A percentile compares a stretch with the other conserved stretches of the same genome.
Evolutionary conservation across 768 basidiomycete species (phyloP).

Genomic region (Mycena floridula): DNA sequence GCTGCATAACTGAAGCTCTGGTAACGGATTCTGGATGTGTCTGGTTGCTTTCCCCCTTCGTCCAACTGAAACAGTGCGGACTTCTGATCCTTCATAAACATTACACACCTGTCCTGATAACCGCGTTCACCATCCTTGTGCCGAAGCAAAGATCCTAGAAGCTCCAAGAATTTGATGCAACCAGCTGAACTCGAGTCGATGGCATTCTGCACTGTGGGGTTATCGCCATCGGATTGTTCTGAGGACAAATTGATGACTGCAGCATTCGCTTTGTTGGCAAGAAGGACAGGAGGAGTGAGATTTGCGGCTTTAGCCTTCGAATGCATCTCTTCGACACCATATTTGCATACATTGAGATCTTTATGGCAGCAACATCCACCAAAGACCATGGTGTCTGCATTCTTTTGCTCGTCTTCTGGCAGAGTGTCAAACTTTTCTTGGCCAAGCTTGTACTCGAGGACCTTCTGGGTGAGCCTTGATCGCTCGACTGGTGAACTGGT

Average conservation of each 20-base stretch:
- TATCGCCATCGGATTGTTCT: constrained; percentile 4
- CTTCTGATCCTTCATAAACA: constrained; percentile 10
- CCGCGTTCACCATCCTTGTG: constrained; percentile 23
- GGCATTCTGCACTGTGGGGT: constrained; percentile 9
- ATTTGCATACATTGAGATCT: constrained; percentile 24
- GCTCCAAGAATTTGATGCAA: constrained; percentile 15
- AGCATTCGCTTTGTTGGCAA: constrained; percentile 21
- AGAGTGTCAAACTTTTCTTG: constrained; percentile 5
- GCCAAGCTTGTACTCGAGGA: too few relatives aligned
- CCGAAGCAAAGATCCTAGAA: constrained; percentile 19
- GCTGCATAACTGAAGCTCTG: constrained; percentile 13
- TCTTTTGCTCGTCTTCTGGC: constrained; percentile 7
- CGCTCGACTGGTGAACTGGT: background rate
- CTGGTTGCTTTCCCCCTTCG: constrained; percentile 11
- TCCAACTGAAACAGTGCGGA: constrained; percentile 5
- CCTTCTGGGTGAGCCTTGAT: background rate
- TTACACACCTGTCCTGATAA: constrained; percentile 10
- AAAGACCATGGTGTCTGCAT: constrained; percentile 14
- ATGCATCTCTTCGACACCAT: constrained; percentile 11
- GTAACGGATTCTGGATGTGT: constrained; percentile 18
- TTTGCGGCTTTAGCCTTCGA: constrained; percentile 6
- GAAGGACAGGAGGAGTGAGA: constrained; percentile 16
- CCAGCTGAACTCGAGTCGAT: constrained; percentile 16
- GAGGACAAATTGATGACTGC: constrained; percentile 11
- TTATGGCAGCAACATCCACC: constrained; percentile 25